These are phyloP conservation scores for Monosporozyma yasuniensis DNA, from an alignment of 805 yeast genomes.

Conservation along the genomic window DNA sequence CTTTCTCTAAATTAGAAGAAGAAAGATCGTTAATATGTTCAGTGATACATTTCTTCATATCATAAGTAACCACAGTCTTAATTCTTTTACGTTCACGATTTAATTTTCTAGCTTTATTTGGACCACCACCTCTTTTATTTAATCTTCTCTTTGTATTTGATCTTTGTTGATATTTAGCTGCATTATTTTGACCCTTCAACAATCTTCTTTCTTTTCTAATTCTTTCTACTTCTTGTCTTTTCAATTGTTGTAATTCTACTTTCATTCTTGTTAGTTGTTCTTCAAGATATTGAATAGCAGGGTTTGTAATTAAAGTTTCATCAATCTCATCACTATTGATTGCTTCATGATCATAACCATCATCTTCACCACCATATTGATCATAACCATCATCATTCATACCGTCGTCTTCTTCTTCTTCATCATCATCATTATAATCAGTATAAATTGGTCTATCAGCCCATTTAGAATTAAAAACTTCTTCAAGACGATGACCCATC, in stretches of 20 bases:
- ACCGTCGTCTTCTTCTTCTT: constrained; percentile 36
- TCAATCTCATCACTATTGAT: constrained; percentile 44
- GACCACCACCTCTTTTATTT: constrained; percentile 7
- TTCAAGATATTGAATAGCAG: constrained; percentile 84
- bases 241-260: constrained; percentile 71
- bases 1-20: constrained; percentile 75
- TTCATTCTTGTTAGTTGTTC: constrained; percentile 81
- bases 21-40: constrained; percentile 73
- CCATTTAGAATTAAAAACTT: constrained; percentile 82
- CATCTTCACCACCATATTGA: constrained; percentile 31
- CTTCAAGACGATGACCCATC: constrained; percentile 91
- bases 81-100: constrained; percentile 17
- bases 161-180: constrained; percentile 17
- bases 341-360: constrained; percentile 13
- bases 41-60: constrained; percentile 90
- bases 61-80: constrained; percentile 62
- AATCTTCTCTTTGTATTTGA: constrained; percentile 33
- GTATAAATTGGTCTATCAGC: constrained; percentile 70
- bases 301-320: constrained; percentile 63
- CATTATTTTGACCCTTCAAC: constrained; percentile 28
- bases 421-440: constrained; percentile 38
- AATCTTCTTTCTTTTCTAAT: constrained; percentile 49
- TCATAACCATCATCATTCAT: constrained; percentile 40
- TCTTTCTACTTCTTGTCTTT: constrained; percentile 64
- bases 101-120: constrained; percentile 11